Evolutionary conservation across 805 yeast species (phyloP), one percentile per base, ranked within the genome.

Genomic region (Pichia insulana): DNA sequence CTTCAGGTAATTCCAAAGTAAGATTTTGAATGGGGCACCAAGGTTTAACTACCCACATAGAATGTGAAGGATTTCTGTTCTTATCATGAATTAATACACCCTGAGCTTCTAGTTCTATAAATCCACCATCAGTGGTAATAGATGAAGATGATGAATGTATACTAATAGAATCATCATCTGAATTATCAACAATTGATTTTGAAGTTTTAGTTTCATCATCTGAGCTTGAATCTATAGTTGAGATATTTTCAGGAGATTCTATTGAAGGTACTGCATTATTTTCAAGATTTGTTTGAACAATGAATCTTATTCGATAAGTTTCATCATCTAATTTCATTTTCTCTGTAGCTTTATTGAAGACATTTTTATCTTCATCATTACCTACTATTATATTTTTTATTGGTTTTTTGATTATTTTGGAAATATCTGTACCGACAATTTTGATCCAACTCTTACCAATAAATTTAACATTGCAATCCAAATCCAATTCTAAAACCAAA

Each of bases 41-140:
- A 3, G 94, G 95, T 52, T 84, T 81, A 6, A 92, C 70, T 4
- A 90, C 78, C 97, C 97, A 90, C 84, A 92, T 84, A 1, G 96
- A 79, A 59, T 87, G 94, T 0, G 82, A 69, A 1, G 90, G 89
- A 30, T 71, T 57, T 13, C 71, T 67, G 0, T 78, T 69, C 30
- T 65, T 64, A 55, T 81, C 83, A 49, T 78, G 83, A 8, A 92
- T 80, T 17, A 90, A 60, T 9, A 92, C 81, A 3, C 98, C 98
- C 56, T 90, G 97, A 0, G 96, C 97, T 59, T 90, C 97, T 32
- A 89, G 65, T 50, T 85, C 90, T 8, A 80, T 73, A 13, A 73
- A 63, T 9, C 72, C 76, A 7, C 82, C 83, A 52, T 78, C 77
- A 16, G 80, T 78, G 0, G 74, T 63, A n/a, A 70, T 48, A 1